Percentiles rank a stretch among this genome's conserved stretches.
Evolutionary conservation across 257 asterid genomes (phyloP).

Genomic region (Verbena officinalis): DNA sequence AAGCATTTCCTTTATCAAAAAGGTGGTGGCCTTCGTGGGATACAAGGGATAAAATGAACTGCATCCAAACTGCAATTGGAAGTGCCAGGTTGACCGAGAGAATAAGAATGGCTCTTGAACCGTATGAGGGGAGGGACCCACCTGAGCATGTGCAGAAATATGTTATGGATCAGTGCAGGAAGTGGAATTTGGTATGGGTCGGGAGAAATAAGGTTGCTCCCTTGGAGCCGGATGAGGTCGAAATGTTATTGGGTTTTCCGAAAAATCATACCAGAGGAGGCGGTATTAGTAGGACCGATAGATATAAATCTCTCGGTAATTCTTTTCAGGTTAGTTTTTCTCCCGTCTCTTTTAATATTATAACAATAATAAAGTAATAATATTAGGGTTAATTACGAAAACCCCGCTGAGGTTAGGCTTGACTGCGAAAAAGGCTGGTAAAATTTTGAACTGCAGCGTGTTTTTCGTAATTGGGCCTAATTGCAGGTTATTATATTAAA

Average conservation of each 20-base stretch:
- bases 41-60: conserved; percentile 51
- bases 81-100: conserved; percentile 55
- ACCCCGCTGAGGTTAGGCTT: no score
- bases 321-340: conserved; percentile 73
- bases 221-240: conserved; percentile 82
- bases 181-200: conserved; percentile 94
- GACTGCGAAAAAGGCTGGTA: no score
- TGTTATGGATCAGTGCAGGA: conserved; percentile 67
- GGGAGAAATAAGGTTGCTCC: conserved; percentile 92
- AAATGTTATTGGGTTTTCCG: conserved; percentile 79
- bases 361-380: no score
- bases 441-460: no score
- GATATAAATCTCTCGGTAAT: conserved; percentile 84
- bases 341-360: neutral
- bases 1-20: conserved; percentile 56
- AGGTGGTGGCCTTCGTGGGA: conserved; percentile 80
- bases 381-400: no score
- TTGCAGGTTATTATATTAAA: no score
- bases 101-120: conserved; percentile 50
- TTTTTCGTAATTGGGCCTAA: no score
- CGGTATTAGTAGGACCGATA: conserved; percentile 83
- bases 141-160: conserved; percentile 49
- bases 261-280: conserved; percentile 92
- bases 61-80: conserved; percentile 53
- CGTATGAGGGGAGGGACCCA: conserved; percentile 53